Base-by-base conservation (phyloP, 148 eudicot genomes). In the Diospyros kaki region DNA sequence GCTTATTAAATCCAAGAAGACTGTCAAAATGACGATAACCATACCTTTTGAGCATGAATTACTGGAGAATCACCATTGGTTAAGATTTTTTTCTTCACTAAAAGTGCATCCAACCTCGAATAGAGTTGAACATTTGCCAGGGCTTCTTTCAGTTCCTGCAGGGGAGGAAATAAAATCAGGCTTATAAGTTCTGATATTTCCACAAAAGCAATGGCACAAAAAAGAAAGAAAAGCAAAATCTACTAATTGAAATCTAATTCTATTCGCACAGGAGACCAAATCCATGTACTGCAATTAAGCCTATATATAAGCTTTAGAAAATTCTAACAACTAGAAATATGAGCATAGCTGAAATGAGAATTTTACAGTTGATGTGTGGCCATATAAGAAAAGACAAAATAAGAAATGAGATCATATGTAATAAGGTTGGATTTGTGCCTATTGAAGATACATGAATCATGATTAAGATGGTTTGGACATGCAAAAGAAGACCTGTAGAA, bases 81-180 rank as follows among this genome's bases (percentile, higher is more conserved):
- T 50, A 85, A 43, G 42, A 72, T 50, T 73, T 82, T 89, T 78
- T 85, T 89, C 73, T 77, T 78, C 46, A 80, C 40, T 79, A 91
- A 74, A 67, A 89, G 83, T 46, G 77, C 77, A 73, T 85, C 83
- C 80, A 91, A 78, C 64, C 81, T 82, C 75, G 87, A 86, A 75
- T 83, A 88, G 64, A 85, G 69, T 56, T 61, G 79, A 66, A 86
- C 74, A 75, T 78, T 84, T 50, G 68, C 74, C 56, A 87, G 82
- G 55, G 81, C 87, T 72, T 85, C 92, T 74, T 90, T 85, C 69
- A 84, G 67, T 77, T 73, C 70, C 94, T 90, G 82, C 64, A 72
- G 28, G 18, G 59, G 39, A 38, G 60, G 64, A 13, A 13, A 11
- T 2, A 52, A 41, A 61, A 41, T 54, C 41, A 45, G n/a, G 51